phyloP scores from a whole-genome alignment of 164 flowering plant genomes.

The Sextonia rubra region DNA sequence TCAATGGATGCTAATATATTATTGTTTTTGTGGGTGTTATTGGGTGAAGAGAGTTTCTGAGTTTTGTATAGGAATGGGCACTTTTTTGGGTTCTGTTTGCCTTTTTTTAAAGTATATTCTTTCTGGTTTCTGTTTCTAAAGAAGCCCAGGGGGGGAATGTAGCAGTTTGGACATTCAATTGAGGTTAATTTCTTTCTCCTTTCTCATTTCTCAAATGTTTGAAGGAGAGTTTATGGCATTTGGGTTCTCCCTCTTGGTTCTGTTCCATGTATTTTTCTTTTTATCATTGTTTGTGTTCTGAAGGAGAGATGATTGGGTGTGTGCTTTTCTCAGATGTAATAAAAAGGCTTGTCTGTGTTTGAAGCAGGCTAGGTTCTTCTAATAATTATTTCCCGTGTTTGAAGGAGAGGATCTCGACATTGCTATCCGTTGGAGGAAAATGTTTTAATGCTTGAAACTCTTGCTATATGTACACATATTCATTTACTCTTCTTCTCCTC shows the following conservation, averaged over 20 bases:
- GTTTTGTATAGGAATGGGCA: not conserved
- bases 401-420: not conserved
- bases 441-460: not conserved
- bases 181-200: not conserved
- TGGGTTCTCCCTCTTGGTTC: not conserved
- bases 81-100: not conserved
- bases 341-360: no score
- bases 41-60: conserved; percentile 1
- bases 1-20: no score
- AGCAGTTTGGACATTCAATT: not conserved
- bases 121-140: not conserved
- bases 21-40: not conserved
- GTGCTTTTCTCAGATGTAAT: not conserved
- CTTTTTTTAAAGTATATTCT: not conserved
- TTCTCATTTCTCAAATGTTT: not conserved
- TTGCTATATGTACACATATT: not conserved
- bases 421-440: not conserved
- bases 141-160: not conserved
- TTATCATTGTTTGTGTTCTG: no score
- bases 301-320: not conserved
- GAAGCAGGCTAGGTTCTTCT: not conserved
- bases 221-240: not conserved
- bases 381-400: not conserved
- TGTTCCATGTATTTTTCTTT: no score
- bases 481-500: not conserved